A percentile compares a stretch with the other conserved stretches of the same genome.
phyloP scores from a whole-genome alignment of 2,329 filamentous ascomycete species.

The Aspergillus latus region DNA sequence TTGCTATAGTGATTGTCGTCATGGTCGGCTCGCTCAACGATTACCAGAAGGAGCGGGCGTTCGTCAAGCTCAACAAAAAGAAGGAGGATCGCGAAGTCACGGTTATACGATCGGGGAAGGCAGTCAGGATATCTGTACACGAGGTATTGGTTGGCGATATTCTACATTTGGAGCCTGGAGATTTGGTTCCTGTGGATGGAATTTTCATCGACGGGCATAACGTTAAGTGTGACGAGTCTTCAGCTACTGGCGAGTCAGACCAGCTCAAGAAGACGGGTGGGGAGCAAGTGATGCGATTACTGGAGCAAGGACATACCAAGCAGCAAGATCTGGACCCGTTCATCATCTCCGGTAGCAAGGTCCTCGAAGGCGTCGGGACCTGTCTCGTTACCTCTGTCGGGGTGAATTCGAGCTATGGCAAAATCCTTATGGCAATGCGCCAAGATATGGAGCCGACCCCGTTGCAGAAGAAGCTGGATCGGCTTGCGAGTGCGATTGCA shows the following conservation, averaged over 20 bases:
- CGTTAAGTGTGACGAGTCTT: conserved; percentile 71
- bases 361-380: conserved; percentile 74
- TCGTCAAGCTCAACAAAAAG: conserved; percentile 76
- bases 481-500: conserved; percentile 71
- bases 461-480: conserved; percentile 70
- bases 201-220: conserved; percentile 67
- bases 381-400: conserved; percentile 74
- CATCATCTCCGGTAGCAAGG: conserved; percentile 75
- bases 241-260: conserved; percentile 73
- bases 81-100: conserved; percentile 75
- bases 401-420: conserved; percentile 69
- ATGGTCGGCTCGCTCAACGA: conserved; percentile 74
- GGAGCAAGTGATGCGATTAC: conserved; percentile 64
- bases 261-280: conserved; percentile 66
- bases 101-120: conserved; percentile 70
- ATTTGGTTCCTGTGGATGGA: conserved; percentile 71
- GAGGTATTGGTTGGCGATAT: conserved; percentile 74
- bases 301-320: conserved; percentile 62
- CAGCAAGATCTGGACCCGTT: conserved; percentile 64
- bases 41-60: conserved; percentile 78
- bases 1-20: conserved; percentile 74
- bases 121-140: conserved; percentile 67
- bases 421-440: conserved; percentile 71
- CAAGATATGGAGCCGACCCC: conserved; percentile 73
- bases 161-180: conserved; percentile 70